Base-by-base conservation (phyloP, 768 basidiomycete genomes). In the Trichaptum fuscoviolaceum region DNA sequence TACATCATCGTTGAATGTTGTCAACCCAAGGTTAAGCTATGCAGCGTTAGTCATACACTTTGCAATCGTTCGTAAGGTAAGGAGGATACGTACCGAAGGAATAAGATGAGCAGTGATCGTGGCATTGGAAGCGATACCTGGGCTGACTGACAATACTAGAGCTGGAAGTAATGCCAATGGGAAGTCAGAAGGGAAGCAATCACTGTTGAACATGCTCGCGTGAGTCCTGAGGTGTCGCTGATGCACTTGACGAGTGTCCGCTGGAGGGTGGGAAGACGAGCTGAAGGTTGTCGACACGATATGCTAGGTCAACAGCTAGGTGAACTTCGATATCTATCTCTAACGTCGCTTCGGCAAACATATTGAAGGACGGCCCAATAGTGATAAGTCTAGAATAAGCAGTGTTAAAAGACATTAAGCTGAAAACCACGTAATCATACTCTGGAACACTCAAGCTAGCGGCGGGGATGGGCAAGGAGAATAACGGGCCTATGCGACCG, bases 41-140 rank as follows among this genome's bases (percentile, higher is more conserved):
- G 27, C 26, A 36, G 42, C 20, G 30, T 15, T 64, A 59, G 52
- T 57, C 17, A 36, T 7, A 17, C 35, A 17, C 35, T 36, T 7
- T n/a, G 52, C 36, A 5, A 24, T 52, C 57, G 58, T 65, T 69
- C 23, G 58, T 30, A 58, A 42, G 65, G 35, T 36, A 15, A 64
- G 26, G 63, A 62, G 24, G 64, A n/a, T 24, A 70, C 36, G 20
- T 24, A 67, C 66, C 65, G 74, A 74, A 0, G 84, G 85, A 66
- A 82, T 84, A 42, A 86, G 72, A 70, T 86, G 84, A 2, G 80
- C 84, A 26, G 76, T 73, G 27, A 85, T 66, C 1, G 72, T 77
- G 12, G 81, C 83, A 1, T 78, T 79, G 15, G 81, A 77, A 7
- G 74, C 74, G 23, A 78, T 77, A n/a, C 73, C 75, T 1, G 83